Percentiles rank a stretch among this genome's conserved stretches.
phyloP scores from a whole-genome alignment of 208 protist genomes.

The Trichomonas vaginalis region DNA sequence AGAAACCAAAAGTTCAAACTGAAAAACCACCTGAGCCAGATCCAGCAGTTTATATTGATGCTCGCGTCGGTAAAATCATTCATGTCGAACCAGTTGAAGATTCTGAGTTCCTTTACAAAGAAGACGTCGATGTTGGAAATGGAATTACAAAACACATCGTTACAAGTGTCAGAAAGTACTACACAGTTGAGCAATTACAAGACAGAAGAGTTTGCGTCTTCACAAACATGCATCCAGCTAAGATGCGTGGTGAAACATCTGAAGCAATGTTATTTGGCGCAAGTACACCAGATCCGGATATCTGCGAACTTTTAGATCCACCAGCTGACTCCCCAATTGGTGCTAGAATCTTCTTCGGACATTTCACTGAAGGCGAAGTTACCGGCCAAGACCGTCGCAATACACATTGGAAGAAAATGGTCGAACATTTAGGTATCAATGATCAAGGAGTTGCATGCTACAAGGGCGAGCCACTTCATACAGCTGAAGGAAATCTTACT shows the following conservation, averaged over 20 bases:
- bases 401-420: background rate
- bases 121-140: background rate
- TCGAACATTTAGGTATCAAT: background rate
- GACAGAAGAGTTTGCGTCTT: background rate
- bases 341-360: background rate
- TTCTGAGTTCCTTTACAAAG: background rate
- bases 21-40: background rate
- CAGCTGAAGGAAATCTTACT: background rate
- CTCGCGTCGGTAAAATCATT: background rate
- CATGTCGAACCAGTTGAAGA: background rate
- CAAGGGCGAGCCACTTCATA: background rate
- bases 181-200: background rate
- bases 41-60: background rate
- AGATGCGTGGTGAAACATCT: background rate
- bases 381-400: background rate
- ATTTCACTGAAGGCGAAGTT: background rate
- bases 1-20: background rate
- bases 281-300: background rate
- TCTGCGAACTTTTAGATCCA: background rate
- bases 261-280: background rate
- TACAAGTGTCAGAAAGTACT: background rate
- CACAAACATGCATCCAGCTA: background rate
- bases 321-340: background rate
- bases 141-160: background rate
- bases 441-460: background rate